Evolutionary conservation across 192 early-diverging fungal genomes (phyloP).

Genomic region (Obelidium mucronatum): DNA sequence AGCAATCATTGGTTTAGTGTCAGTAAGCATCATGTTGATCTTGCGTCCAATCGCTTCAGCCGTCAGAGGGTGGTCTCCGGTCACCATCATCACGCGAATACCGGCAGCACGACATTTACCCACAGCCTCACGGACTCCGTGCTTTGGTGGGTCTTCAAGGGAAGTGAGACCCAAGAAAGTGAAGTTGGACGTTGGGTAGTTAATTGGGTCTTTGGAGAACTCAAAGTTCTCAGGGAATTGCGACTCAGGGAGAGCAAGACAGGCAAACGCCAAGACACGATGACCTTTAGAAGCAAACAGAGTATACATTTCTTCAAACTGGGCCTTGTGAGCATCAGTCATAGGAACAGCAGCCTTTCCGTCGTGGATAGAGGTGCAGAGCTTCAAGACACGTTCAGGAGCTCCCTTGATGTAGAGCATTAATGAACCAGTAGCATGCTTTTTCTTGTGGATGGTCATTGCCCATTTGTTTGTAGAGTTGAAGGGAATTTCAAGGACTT

Average conservation of each 20-base stretch:
- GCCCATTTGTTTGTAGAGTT: slow-evolving; percentile 94
- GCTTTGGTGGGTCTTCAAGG: slow-evolving; percentile 95
- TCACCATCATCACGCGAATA: slow-evolving; percentile 97
- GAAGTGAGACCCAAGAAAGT: slow-evolving; percentile 85
- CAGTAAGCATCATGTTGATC: slow-evolving; percentile 90
- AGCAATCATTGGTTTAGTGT: slow-evolving; percentile 81
- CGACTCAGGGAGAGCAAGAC: slow-evolving; percentile 68
- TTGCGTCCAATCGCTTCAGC: slow-evolving; percentile 93
- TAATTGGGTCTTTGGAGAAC: slow-evolving; percentile 44
- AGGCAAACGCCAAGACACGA: slow-evolving; percentile 92
- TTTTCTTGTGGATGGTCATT: slow-evolving; percentile 83
- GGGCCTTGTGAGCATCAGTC: slow-evolving; percentile 68
- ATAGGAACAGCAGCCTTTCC: slow-evolving; percentile 59
- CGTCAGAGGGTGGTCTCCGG: slow-evolving; percentile 93
- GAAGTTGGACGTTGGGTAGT: slow-evolving; percentile 63
- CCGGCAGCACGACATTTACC: slow-evolving; percentile 89
- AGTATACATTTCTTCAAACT: slow-evolving; percentile 78
- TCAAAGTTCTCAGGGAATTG: slow-evolving; percentile 27
- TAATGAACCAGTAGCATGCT: slow-evolving; percentile 67
- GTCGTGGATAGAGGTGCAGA: slow-evolving; percentile 75
- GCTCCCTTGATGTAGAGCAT: slow-evolving; percentile 89
- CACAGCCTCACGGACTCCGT: slow-evolving; percentile 95
- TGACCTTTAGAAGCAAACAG: slow-evolving; percentile 91
- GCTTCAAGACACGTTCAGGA: slow-evolving; percentile 82
- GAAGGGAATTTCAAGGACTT: slow-evolving; percentile 96